These are phyloP conservation scores for Collybia mongolica DNA, from an alignment of 768 basidiomycete species.

Conservation along the genomic window DNA sequence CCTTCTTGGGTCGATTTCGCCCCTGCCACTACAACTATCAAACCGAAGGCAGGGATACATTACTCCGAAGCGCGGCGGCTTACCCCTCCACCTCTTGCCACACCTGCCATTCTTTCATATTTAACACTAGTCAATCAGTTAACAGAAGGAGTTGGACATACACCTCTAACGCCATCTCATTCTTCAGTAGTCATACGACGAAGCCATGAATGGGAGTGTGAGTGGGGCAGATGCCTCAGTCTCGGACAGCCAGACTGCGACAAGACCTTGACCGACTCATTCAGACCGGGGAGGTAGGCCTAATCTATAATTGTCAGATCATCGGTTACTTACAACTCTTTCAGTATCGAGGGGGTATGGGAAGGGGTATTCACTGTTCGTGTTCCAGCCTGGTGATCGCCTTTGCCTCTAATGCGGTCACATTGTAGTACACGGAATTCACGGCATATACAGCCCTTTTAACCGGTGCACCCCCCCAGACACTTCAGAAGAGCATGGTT, in stretches of 20 bases:
- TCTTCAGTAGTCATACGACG: conserved; percentile 22
- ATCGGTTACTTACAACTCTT: background rate
- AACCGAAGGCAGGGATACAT: conserved; percentile 29
- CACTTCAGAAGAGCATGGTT: conserved; percentile 71
- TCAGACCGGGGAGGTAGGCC: conserved; percentile 55
- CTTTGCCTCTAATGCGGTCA: background rate
- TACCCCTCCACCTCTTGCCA: conserved; percentile 58
- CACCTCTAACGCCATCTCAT: conserved; percentile 30
- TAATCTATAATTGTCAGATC: background rate
- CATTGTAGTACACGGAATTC: conserved; percentile 75
- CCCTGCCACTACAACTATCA: conserved; percentile 26
- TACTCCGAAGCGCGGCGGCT: conserved; percentile 47
- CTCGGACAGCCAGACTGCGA: conserved; percentile 28
- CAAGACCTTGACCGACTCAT: conserved; percentile 41
- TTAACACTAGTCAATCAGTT: conserved; percentile 50
- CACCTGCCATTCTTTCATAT: conserved; percentile 72
- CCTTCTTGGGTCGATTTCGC: conserved; percentile 60
- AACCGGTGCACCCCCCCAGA: conserved; percentile 61
- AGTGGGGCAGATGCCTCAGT: conserved; percentile 61
- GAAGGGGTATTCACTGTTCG: conserved; percentile 76
- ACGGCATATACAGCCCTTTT: conserved; percentile 77
- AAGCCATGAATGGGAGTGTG: conserved; percentile 65
- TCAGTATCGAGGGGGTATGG: conserved; percentile 74
- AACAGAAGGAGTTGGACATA: conserved; percentile 22
- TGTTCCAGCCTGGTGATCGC: conserved; percentile 7